These are phyloP conservation scores for Evansstolkia leycettana DNA, from an alignment of 495 filamentous ascomycete species.

Conservation along the genomic window DNA sequence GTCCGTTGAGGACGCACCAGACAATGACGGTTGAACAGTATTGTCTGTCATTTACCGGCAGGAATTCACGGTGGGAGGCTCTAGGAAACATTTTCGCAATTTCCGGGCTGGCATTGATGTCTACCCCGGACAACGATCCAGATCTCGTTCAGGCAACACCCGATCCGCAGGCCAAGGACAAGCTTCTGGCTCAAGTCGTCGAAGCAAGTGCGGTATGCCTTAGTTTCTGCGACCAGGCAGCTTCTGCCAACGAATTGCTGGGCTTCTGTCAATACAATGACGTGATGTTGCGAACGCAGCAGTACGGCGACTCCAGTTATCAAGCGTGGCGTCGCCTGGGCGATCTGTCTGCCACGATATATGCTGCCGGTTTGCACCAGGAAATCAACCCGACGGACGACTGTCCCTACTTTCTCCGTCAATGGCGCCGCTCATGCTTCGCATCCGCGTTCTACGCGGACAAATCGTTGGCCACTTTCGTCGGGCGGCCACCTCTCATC, in stretches of 20 bases:
- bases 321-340: constrained; percentile 41
- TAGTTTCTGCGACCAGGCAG: constrained; percentile 33
- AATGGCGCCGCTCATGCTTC: constrained; percentile 41
- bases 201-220: constrained; percentile 32
- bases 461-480: constrained; percentile 40
- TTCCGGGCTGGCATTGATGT: constrained; percentile 29
- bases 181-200: constrained; percentile 23
- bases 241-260: constrained; percentile 35
- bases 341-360: constrained; percentile 38
- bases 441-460: constrained; percentile 38
- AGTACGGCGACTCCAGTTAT: constrained; percentile 43
- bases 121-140: constrained; percentile 25
- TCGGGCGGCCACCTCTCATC: constrained; percentile 44
- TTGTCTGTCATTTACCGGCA: constrained; percentile 33
- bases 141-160: constrained; percentile 12
- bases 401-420: constrained; percentile 38
- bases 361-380: constrained; percentile 46
- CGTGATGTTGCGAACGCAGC: constrained; percentile 29
- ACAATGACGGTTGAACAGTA: constrained; percentile 24
- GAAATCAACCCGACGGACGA: constrained; percentile 27
- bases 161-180: constrained; percentile 13
- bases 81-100: constrained; percentile 40
- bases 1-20: constrained; percentile 13
- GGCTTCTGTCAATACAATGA: constrained; percentile 33
- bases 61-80: constrained; percentile 46